A percentile compares a stretch with the other conserved stretches of the same genome.
Conservation (phyloP, 192 early-diverging fungal genomes). For the Dispira parvispora region DNA sequence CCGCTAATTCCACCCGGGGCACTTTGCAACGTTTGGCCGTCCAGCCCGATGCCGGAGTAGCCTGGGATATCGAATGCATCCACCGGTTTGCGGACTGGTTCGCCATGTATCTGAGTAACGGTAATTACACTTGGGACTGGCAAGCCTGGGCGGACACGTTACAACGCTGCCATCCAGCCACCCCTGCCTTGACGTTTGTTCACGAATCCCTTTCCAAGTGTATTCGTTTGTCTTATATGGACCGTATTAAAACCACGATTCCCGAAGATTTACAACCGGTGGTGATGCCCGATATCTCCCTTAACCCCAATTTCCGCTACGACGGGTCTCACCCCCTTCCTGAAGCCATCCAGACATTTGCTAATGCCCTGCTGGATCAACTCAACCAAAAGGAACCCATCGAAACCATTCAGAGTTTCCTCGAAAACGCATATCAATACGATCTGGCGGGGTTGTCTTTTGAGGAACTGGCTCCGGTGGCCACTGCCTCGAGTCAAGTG, state of each 20-base stretch:
- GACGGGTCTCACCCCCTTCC: background rate
- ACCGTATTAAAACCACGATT: constrained; percentile 63
- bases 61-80: constrained; percentile 67
- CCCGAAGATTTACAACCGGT: constrained; percentile 43
- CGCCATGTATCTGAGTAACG: constrained; percentile 83
- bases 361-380: background rate
- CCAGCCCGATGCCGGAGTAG: background rate
- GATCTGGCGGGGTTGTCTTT: background rate
- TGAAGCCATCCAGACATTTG: background rate
- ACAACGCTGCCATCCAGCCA: constrained; percentile 13
- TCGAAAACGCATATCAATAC: background rate
- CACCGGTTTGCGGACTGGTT: constrained; percentile 77
- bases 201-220: constrained; percentile 74
- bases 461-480: background rate
- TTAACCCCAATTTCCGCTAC: constrained; percentile 55
- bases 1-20: background rate
- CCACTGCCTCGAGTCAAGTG: background rate
- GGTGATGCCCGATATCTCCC: constrained; percentile 44
- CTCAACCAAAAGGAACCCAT: background rate
- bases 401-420: background rate
- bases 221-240: constrained; percentile 75
- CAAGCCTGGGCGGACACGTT: constrained; percentile 40
- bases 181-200: constrained; percentile 34
- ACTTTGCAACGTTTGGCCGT: background rate
- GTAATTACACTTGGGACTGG: constrained; percentile 85